A percentile compares a stretch with the other conserved stretches of the same genome.
phyloP scores from a whole-genome alignment of 352 stramenopile genomes.

The Globisporangium cylindrosporum region DNA sequence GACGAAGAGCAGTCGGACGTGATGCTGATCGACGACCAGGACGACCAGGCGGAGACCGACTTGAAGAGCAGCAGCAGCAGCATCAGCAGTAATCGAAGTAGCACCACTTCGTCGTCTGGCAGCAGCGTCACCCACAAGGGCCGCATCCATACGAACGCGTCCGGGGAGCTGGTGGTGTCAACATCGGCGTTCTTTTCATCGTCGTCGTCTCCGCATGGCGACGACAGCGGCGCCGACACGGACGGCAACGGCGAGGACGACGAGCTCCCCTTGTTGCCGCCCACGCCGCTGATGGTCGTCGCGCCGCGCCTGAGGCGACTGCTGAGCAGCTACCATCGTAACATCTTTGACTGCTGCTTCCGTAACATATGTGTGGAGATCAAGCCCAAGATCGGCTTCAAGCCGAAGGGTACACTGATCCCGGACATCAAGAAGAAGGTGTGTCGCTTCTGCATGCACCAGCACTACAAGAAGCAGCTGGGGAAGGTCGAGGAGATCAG shows the following conservation, averaged over 20 bases:
- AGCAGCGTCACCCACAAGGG: not conserved
- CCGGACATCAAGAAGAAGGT: slow-evolving; percentile 56
- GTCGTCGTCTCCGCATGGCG: not conserved
- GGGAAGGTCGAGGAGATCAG: slow-evolving; percentile 83
- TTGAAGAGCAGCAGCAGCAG: not conserved
- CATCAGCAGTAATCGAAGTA: not conserved
- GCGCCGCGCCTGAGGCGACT: slow-evolving; percentile 22
- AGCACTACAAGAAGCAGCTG: slow-evolving; percentile 74
- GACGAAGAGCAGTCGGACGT: slow-evolving; percentile 31
- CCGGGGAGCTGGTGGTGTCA: not conserved
- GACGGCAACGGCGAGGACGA: slow-evolving; percentile 22
- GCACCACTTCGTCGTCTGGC: not conserved
- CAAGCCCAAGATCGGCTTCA: slow-evolving; percentile 86
- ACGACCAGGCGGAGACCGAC: not conserved
- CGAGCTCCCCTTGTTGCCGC: slow-evolving; percentile 14
- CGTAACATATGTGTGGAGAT: slow-evolving; percentile 86
- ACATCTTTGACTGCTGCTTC: slow-evolving; percentile 85
- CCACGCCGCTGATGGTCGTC: slow-evolving; percentile 4
- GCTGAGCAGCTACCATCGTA: slow-evolving; percentile 41
- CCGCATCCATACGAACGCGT: not conserved
- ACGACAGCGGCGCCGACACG: slow-evolving; percentile 11
- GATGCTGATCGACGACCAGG: slow-evolving; percentile 9
- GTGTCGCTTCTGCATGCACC: slow-evolving; percentile 89
- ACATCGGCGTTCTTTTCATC: not conserved
- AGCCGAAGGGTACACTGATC: slow-evolving; percentile 53